Evolutionary conservation across 192 early-diverging fungal species (phyloP).

Genomic region (Cladochytrium replicatum): DNA sequence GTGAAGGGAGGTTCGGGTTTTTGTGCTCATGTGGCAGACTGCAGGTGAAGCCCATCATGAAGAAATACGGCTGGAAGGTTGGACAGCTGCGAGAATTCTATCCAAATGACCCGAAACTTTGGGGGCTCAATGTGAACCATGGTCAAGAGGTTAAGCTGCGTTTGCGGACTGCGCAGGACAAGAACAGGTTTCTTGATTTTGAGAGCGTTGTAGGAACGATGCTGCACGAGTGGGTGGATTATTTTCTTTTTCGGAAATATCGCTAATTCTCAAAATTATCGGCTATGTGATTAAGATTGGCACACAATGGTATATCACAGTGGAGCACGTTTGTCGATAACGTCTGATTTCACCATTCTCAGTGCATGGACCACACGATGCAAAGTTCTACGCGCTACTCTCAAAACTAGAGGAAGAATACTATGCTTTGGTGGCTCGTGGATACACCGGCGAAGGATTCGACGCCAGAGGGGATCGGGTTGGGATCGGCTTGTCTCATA

Average conservation of each 20-base stretch:
- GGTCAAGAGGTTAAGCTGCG: constrained; percentile 57
- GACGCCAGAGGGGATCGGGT: constrained; percentile 35
- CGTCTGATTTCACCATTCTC: too few relatives aligned
- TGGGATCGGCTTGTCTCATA: constrained; percentile 27
- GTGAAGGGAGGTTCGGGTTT: too few relatives aligned
- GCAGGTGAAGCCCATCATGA: constrained; percentile 65
- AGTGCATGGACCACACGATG: constrained; percentile 56
- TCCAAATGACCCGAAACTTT: constrained; percentile 37
- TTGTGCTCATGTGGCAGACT: too few relatives aligned
- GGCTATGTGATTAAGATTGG: constrained; percentile 14
- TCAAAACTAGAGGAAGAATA: constrained; percentile 52
- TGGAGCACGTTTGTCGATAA: too few relatives aligned
- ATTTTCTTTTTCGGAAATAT: not conserved
- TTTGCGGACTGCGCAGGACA: constrained; percentile 43
- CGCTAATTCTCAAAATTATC: not conserved
- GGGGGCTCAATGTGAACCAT: constrained; percentile 62
- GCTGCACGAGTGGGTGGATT: constrained; percentile 53
- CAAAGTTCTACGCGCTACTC: constrained; percentile 50
- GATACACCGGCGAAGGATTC: constrained; percentile 52
- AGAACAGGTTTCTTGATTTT: constrained; percentile 45
- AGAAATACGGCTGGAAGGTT: constrained; percentile 49
- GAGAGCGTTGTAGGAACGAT: constrained; percentile 62
- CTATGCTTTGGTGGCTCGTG: constrained; percentile 34
- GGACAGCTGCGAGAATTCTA: constrained; percentile 48
- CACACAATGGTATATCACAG: too few relatives aligned